Evolutionary conservation across 768 basidiomycete species (phyloP), one percentile per base, ranked within the genome.

Genomic region (Paxillus involutus): DNA sequence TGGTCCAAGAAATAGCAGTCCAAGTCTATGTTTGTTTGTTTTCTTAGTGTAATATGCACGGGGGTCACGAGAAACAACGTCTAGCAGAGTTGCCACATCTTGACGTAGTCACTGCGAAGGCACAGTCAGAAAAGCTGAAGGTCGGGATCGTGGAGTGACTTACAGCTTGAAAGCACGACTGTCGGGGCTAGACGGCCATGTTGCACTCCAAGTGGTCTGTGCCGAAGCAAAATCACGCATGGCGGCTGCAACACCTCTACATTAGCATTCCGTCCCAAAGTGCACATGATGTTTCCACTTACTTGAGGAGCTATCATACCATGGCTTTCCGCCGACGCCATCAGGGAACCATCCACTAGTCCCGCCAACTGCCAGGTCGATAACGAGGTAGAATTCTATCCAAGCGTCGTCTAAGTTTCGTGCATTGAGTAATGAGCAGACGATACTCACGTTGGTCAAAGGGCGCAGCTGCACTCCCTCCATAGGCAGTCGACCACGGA

Each of bases 341-440:
- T 69, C 68, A 1, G 68, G 68, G 50, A 69, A 69, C 68, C 68
- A 69, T 30, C 85, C 92, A 59, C 82, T 91, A 36, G 89, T 91
- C 2, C 86, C 85, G 10, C 93, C 93, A 10, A 82, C 90, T 2
- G 85, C 91, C 35, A 94, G 80, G 66, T 89, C 81, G 65, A 95
- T 73, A 62, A 91, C 83, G 24, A 94, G 72, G 72, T 90, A 94
- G 71, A 95, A 94, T 16, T 84, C 86, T 84, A 52, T 37, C 13
- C 8, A 12, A n/a, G 35, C 41, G 17, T n/a, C 63, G 56, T 49
- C 64, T 24, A 11, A 62, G 39, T 5, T 4, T 54, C 29, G 42
- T 46, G n/a, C 13, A 24, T 33, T 32, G 52, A 48, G 30, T 44
- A 32, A 8, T 29, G 49, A 48, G 33, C 32, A 39, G 16, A 32